A percentile compares a stretch with the other conserved stretches of the same genome.
phyloP scores from a whole-genome alignment of 2,329 filamentous ascomycete genomes.

The Hypoxylon sp. region DNA sequence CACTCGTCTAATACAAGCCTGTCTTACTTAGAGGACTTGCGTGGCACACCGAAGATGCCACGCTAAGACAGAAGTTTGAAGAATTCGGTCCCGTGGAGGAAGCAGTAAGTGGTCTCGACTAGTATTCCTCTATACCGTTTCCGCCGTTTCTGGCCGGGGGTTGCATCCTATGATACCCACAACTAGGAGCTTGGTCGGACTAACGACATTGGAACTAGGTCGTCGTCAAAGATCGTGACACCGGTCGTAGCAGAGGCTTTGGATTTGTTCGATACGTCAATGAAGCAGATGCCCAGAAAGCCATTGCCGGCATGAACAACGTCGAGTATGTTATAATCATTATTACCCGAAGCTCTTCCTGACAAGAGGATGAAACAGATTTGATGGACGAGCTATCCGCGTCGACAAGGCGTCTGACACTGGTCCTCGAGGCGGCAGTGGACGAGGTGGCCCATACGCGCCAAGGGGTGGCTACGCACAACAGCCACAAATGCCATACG shows the following conservation, averaged over 20 bases:
- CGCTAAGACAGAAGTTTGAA: slow-evolving; percentile 90
- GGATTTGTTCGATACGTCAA: slow-evolving; percentile 92
- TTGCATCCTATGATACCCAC: neutral
- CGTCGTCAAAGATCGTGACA: slow-evolving; percentile 97
- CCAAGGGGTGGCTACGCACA: slow-evolving; percentile 55
- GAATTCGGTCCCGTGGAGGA: slow-evolving; percentile 93
- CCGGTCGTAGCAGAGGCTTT: slow-evolving; percentile 95
- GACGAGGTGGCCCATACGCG: slow-evolving; percentile 53
- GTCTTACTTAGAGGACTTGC: slow-evolving; percentile 81
- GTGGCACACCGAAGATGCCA: slow-evolving; percentile 95
- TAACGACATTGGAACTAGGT: slow-evolving; percentile 70
- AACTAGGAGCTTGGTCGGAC: slow-evolving; percentile 20
- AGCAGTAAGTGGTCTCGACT: slow-evolving; percentile 77
- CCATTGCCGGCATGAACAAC: slow-evolving; percentile 87
- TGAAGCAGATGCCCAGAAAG: slow-evolving; percentile 81
- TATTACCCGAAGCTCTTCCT: slow-evolving; percentile 8
- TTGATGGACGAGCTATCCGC: slow-evolving; percentile 93
- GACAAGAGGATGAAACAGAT: slow-evolving; percentile 66
- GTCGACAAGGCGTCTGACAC: slow-evolving; percentile 96
- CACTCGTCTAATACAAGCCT: slow-evolving; percentile 35
- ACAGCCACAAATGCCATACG: slow-evolving; percentile 55
- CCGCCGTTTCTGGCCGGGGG: neutral
- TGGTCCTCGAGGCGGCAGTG: slow-evolving; percentile 71
- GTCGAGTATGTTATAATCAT: slow-evolving; percentile 76
- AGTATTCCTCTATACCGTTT: neutral